Conservation (phyloP, 2,329 filamentous ascomycete genomes). For the Trichoderma sp. region DNA sequence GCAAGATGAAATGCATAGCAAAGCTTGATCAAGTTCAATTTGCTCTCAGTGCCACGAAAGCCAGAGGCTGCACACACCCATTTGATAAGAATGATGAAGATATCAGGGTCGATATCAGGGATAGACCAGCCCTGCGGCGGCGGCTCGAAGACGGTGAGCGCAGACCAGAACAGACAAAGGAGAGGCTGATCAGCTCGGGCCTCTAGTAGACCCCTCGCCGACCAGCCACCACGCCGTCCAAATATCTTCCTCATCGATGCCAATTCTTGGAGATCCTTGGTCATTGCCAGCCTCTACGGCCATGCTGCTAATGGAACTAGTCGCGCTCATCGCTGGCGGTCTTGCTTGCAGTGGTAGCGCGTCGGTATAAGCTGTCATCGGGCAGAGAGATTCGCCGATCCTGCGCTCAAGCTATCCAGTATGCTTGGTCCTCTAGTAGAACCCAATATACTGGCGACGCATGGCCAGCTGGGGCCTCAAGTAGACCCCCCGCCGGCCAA, state of each 20-base stretch:
- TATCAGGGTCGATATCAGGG: constrained; percentile 21
- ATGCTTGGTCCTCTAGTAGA: background rate
- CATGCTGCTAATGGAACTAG: no score
- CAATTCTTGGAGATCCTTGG: no score
- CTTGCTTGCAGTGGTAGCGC: background rate
- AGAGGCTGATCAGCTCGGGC: background rate
- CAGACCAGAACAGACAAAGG: constrained; percentile 22
- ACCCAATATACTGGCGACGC: no score
- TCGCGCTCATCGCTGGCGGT: no score
- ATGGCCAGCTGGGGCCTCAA: no score
- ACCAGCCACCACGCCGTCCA: no score
- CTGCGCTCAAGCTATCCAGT: background rate
- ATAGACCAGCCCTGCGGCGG: constrained; percentile 24
- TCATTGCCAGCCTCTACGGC: no score
- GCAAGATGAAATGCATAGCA: constrained; percentile 27
- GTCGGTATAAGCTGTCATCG: background rate
- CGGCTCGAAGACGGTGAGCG: background rate
- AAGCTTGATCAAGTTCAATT: constrained; percentile 32
- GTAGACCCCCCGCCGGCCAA: no score
- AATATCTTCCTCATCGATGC: no score
- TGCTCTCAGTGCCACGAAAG: constrained; percentile 29
- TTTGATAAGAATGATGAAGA: constrained; percentile 32
- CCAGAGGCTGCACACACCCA: constrained; percentile 26
- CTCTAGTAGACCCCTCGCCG: no score
- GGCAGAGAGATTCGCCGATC: background rate